A percentile compares a stretch with the other conserved stretches of the same genome.
These are phyloP conservation scores for Ramicandelaber brevisporus DNA, from an alignment of 192 early-diverging fungal species.

Conservation along the genomic window DNA sequence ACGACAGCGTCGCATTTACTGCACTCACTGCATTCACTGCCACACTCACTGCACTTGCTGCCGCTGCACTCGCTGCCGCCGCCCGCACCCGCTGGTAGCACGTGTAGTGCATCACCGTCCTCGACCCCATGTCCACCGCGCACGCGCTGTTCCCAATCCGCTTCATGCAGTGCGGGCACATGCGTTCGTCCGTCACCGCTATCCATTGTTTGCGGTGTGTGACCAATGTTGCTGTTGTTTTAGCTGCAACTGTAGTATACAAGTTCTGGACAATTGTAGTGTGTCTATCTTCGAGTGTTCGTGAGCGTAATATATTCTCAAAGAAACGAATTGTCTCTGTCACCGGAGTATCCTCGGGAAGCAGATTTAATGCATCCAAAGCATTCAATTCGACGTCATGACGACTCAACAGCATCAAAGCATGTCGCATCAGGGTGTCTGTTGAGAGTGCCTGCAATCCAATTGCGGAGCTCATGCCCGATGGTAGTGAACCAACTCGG, in stretches of 20 bases:
- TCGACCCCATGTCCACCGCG: constrained; percentile 10
- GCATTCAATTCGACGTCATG: constrained; percentile 11
- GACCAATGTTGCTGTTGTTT: constrained; percentile 9
- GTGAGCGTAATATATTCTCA: constrained; percentile 19
- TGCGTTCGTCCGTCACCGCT: constrained; percentile 11
- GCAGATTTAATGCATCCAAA: constrained; percentile 7
- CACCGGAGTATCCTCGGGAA: constrained; percentile 19
- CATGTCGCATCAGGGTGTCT: constrained; percentile 8
- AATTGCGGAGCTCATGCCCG: constrained; percentile 1
- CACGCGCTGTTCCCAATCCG: constrained; percentile 20
- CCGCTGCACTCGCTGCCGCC: constrained; percentile 1
- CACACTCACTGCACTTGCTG: background rate
- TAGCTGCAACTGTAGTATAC: constrained; percentile 10
- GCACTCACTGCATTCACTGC: no score
- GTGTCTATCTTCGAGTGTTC: constrained; percentile 10
- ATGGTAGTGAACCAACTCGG: background rate
- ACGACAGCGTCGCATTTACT: no score
- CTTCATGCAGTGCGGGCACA: constrained; percentile 19
- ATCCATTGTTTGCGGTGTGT: constrained; percentile 8
- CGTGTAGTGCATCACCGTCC: constrained; percentile 17
- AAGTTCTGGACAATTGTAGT: constrained; percentile 11
- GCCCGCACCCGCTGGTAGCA: constrained; percentile 17
- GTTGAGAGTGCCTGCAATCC: constrained; percentile 2
- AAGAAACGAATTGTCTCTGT: constrained; percentile 19
- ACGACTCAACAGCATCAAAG: constrained; percentile 9